Percentiles rank a stretch among this genome's conserved stretches.
Evolutionary conservation across 495 filamentous ascomycete genomes (phyloP).

Genomic region (Zalerion maritima): DNA sequence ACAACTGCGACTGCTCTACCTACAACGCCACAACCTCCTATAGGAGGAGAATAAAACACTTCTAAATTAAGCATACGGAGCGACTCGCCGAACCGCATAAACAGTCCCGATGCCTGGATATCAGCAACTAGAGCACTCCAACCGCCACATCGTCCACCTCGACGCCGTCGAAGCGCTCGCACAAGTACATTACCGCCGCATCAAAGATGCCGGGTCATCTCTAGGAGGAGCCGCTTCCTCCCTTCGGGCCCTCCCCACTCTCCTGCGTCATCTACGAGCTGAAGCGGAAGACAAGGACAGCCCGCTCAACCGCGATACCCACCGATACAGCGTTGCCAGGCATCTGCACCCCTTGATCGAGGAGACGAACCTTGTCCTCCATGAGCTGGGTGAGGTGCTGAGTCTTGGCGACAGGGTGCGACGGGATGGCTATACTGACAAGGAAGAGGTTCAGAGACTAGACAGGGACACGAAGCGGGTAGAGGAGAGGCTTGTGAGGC

Average conservation of each 20-base stretch:
- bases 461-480: constrained; percentile 21
- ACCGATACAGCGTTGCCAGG: constrained; percentile 14
- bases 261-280: constrained; percentile 32
- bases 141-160: constrained; percentile 13
- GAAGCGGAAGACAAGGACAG: constrained; percentile 35
- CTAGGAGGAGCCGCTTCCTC: constrained; percentile 20
- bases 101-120: too few relatives aligned
- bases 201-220: constrained; percentile 21
- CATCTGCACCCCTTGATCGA: constrained; percentile 30
- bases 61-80: too few relatives aligned
- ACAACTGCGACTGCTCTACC: too few relatives aligned
- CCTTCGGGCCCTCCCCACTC: constrained; percentile 30
- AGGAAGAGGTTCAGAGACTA: constrained; percentile 14
- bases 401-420: constrained; percentile 5
- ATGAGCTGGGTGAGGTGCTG: constrained; percentile 28
- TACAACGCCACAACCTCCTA: too few relatives aligned
- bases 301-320: constrained; percentile 22
- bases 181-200: constrained; percentile 22
- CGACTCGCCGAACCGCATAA: too few relatives aligned
- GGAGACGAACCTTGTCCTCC: constrained; percentile 33
- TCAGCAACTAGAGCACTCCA: too few relatives aligned
- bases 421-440: constrained; percentile 15
- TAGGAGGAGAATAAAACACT: too few relatives aligned
- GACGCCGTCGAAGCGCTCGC: constrained; percentile 29
- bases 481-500: constrained; percentile 20